Evolutionary conservation across 2,329 filamentous ascomycete species (phyloP).

Genomic region (Aspergillus fischeri): DNA sequence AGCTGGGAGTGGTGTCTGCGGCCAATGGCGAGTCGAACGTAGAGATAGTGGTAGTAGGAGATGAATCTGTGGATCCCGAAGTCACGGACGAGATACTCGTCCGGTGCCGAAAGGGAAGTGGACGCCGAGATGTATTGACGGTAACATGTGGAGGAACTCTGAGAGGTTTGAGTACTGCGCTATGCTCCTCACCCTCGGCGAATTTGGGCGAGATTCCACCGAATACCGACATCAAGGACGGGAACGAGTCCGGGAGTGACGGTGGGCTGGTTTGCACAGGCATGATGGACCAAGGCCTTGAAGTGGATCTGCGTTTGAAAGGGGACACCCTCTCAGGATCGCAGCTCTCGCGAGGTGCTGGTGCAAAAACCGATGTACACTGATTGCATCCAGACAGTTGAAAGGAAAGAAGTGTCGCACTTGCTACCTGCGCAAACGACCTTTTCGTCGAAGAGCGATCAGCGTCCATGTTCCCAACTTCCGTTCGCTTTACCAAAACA

Average conservation of each 20-base stretch:
- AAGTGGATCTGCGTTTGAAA: constrained; percentile 28
- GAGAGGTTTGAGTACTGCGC: constrained; percentile 20
- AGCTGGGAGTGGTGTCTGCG: constrained; percentile 85
- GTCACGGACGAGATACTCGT: constrained; percentile 41
- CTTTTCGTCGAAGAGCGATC: constrained; percentile 29
- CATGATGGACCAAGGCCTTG: constrained; percentile 27
- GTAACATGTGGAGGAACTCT: constrained; percentile 26
- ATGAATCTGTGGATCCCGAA: constrained; percentile 89
- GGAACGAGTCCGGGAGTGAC: constrained; percentile 44
- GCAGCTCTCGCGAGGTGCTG: constrained; percentile 21
- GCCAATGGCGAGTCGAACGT: constrained; percentile 88
- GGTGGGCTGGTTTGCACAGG: constrained; percentile 39
- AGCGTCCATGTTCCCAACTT: constrained; percentile 24
- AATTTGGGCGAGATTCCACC: constrained; percentile 34
- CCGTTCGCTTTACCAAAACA: constrained; percentile 6
- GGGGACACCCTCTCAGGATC: constrained; percentile 25
- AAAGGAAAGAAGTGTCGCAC: constrained; percentile 23
- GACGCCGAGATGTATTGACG: constrained; percentile 21
- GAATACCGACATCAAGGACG: constrained; percentile 52
- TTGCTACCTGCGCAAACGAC: constrained; percentile 42
- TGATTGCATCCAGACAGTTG: constrained; percentile 26
- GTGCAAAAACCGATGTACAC: constrained; percentile 20
- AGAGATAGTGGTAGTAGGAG: constrained; percentile 88
- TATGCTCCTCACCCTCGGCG: constrained; percentile 26
- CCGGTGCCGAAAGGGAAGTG: constrained; percentile 36